Evolutionary conservation across 2,329 filamentous ascomycete genomes (phyloP).

Genomic region (Fusarium transvaalense): DNA sequence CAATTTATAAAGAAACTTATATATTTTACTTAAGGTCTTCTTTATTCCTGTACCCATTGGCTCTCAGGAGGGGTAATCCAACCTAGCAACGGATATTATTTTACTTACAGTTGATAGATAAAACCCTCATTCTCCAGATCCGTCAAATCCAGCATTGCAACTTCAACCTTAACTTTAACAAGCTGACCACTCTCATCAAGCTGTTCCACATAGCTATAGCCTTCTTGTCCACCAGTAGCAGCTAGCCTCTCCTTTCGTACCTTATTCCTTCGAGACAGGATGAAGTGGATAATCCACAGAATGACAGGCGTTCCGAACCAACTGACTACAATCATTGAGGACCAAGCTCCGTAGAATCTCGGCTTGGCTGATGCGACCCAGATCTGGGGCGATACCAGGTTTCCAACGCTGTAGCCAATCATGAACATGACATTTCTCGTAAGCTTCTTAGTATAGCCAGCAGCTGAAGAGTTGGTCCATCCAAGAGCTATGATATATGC

Average conservation of each 20-base stretch:
- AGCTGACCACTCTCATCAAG: slow-evolving; percentile 49
- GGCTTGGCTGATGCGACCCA: slow-evolving; percentile 50
- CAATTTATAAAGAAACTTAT: too few species aligned
- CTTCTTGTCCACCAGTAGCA: slow-evolving; percentile 33
- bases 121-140: slow-evolving; percentile 57
- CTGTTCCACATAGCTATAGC: slow-evolving; percentile 46
- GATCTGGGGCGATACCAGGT: slow-evolving; percentile 55
- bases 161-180: slow-evolving; percentile 51
- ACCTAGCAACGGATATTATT: too few species aligned
- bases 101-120: slow-evolving; percentile 49
- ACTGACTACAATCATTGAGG: slow-evolving; percentile 47
- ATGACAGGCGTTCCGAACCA: slow-evolving; percentile 54
- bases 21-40: too few species aligned
- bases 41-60: too few species aligned
- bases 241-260: slow-evolving; percentile 42
- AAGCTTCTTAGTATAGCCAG: slow-evolving; percentile 53
- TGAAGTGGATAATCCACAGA: slow-evolving; percentile 50
- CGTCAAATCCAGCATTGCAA: slow-evolving; percentile 55
- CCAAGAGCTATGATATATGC: slow-evolving; percentile 24
- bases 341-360: slow-evolving; percentile 48
- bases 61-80: too few species aligned
- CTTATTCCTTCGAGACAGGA: slow-evolving; percentile 51
- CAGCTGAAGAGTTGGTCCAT: slow-evolving; percentile 24
- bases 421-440: slow-evolving; percentile 58
- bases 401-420: slow-evolving; percentile 53